Base-by-base conservation (phyloP, 257 asterid genomes). In the Nicotiana noctiflora region DNA sequence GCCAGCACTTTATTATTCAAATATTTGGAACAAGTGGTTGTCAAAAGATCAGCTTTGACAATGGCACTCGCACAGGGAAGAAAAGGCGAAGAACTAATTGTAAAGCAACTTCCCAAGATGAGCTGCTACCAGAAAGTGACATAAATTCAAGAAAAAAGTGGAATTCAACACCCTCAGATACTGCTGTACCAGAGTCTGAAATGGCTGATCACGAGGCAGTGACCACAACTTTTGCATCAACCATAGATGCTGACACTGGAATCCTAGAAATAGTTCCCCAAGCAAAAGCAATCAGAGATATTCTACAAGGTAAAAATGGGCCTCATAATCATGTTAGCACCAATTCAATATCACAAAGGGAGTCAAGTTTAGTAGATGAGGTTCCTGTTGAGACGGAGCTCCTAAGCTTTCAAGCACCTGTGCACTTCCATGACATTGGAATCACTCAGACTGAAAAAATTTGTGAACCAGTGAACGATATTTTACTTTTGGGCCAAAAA, bases 1-100 rank as follows among this genome's bases (percentile, higher is more conserved):
- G 67, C 12, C 59, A 46, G 12, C 90, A 87, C 83, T 93, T 94
- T 80, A 81, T 84, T 70, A 93, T 90, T 62, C 86, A 84, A 0
- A 74, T 90, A 63, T 88, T 9, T 80, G 93, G 84, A 51, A 82
- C 6, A 83, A 86, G 79, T 80, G 93, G 91, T 10, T 21, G 81
- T 8, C 92, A 88, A 81, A 89, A 70, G 77, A 17, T 7, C 18
- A 52, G 70, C 66, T 86, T 81, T 32, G 52, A 75, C 66, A 55
- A 7, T 25, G 44, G 53, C 14, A 66, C 23, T n/a, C 19, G 17
- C 14, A 19, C 12, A 19, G 13, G 17, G 31, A 83, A 81, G 57
- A 80, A 81, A 77, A 75, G 78, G 61, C 46, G 31, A 59, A 75
- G 56, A 81, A 67, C 29, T 76, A 40, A 72, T 64, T 80, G 25